Evolutionary conservation across 768 basidiomycete genomes (phyloP), one percentile per base, ranked within the genome.

Genomic region (Collybia mongolica): DNA sequence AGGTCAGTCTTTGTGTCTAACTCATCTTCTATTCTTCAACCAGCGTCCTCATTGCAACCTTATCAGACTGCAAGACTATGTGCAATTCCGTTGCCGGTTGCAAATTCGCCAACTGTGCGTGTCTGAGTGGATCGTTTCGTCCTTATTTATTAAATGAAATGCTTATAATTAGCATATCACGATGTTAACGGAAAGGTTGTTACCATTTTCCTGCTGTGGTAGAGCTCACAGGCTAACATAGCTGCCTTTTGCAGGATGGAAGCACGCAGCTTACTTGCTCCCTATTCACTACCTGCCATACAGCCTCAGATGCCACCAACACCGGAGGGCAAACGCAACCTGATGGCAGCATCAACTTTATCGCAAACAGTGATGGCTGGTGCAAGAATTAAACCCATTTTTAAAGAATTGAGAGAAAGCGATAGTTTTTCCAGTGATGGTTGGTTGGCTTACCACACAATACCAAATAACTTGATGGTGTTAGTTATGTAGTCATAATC

Each of bases 241-340:
- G 7, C 11, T 32, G 2, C 35, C 14, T 32, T 32, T 5, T 11
- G n/a, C 43, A 72, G 68, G 61, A 61, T 28, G 68, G 67, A 36
- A 71, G 67, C 58, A 60, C 70, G 2, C 63, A 60, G 40, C 57
- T 71, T 38, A 71, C 70, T 5, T 72, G 71, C 51, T 40, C 71
- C 12, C 58, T 72, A 7, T 72, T 66, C 62, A 44, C 44, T 20
- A 47, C 48, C 2, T 70, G 69, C 57, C 70, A 68, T 49, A 32
- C 57, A 20, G 36, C 48, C 11, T 48, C 52, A 15, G 60, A 64
- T 35, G 64, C 64, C 15, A 65, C 60, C 43, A 71, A 71, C 51
- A 54, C 45, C 7, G 69, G 67, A 29, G 69, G 69, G 9, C 69
- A 71, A 56, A 59, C 48, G 7, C 69, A 69, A 44, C 65, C 68